A percentile compares a stretch with the other conserved stretches of the same genome.
Evolutionary conservation across 2,329 filamentous ascomycete genomes (phyloP).

Genomic region (Penicillium sp.): DNA sequence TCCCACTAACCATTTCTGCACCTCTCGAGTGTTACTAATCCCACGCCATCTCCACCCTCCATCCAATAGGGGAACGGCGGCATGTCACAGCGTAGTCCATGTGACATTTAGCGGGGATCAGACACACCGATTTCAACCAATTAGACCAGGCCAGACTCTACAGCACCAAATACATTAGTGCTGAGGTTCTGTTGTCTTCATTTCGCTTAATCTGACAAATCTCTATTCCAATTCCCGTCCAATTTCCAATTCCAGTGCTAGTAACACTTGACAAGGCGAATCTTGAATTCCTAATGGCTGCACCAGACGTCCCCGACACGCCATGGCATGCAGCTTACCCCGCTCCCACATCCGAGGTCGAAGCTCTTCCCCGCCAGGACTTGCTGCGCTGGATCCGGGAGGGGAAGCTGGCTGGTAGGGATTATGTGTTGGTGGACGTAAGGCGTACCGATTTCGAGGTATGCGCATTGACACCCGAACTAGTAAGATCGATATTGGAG

Average conservation of each 20-base stretch:
- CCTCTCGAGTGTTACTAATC: too few species aligned
- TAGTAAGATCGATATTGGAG: background rate
- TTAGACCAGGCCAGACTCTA: background rate
- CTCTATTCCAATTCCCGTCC: too few species aligned
- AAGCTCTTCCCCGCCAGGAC: constrained; percentile 32
- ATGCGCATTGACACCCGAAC: background rate
- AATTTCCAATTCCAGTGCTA: too few species aligned
- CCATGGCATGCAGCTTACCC: constrained; percentile 46
- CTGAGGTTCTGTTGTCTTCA: too few species aligned
- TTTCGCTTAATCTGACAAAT: too few species aligned
- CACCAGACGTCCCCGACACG: background rate
- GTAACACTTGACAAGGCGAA: background rate
- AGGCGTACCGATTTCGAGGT: constrained; percentile 49
- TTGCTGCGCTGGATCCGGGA: constrained; percentile 39
- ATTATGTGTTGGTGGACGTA: constrained; percentile 49
- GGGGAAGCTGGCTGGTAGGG: constrained; percentile 24
- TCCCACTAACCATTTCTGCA: too few species aligned
- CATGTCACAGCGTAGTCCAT: background rate
- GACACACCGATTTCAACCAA: background rate
- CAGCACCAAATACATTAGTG: too few species aligned
- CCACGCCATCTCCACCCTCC: background rate
- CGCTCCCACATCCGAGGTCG: constrained; percentile 29
- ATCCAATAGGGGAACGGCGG: background rate
- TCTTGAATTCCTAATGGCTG: background rate
- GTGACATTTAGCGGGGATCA: background rate